Percentiles rank a stretch among this genome's conserved stretches.
Conservation (phyloP, 306 rosid species). For the Amphicarpaea edgeworthii region DNA sequence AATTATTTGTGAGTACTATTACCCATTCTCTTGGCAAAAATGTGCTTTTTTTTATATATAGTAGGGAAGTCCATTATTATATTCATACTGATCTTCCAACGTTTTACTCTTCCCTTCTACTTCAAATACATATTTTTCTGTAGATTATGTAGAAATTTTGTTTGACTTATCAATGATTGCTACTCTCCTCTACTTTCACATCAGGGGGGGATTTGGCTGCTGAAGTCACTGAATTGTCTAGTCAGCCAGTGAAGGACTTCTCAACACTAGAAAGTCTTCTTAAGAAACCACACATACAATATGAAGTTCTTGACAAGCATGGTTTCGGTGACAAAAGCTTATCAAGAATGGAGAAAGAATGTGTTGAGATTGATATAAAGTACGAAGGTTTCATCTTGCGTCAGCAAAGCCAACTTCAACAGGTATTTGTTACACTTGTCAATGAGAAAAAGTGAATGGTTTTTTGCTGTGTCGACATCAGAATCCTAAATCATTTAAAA, state of each 20-base stretch:
- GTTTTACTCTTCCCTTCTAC: background rate
- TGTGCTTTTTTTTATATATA: background rate
- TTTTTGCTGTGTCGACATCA: conserved; percentile 9
- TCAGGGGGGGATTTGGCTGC: conserved; percentile 89
- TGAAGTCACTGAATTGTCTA: conserved; percentile 67
- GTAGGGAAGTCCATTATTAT: background rate
- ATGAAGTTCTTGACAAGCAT: conserved; percentile 78
- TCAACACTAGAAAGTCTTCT: conserved; percentile 95
- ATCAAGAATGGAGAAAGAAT: conserved; percentile 81
- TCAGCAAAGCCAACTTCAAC: conserved; percentile 91
- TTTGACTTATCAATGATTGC: conserved; percentile 23
- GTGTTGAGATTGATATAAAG: conserved; percentile 93
- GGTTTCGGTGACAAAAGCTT: conserved; percentile 75
- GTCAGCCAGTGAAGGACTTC: conserved; percentile 86
- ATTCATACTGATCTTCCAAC: background rate
- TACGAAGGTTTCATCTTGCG: conserved; percentile 95
- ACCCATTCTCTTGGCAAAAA: conserved; percentile 18
- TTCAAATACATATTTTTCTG: background rate
- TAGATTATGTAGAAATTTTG: background rate
- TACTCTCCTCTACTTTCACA: conserved; percentile 37
- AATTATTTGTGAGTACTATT: conserved; percentile 23
- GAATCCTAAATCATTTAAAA: background rate
- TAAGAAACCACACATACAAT: conserved; percentile 93
- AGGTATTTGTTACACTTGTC: conserved; percentile 56
- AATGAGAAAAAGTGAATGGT: background rate